Evolutionary conservation across 768 basidiomycete genomes (phyloP).

Genomic region (Neoboletus magnificus): DNA sequence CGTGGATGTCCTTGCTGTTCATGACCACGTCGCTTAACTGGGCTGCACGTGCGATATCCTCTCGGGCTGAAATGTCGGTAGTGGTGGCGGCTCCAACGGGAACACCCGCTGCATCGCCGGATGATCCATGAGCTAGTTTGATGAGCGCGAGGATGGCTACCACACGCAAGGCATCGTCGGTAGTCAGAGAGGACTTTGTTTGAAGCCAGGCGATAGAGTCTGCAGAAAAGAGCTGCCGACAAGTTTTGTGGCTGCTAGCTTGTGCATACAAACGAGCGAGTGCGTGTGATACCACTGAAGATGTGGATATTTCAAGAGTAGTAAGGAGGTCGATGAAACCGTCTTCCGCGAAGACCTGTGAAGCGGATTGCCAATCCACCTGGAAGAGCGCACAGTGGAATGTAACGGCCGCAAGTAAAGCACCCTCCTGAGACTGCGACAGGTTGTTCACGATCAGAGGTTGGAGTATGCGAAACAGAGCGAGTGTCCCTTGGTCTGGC

Average conservation of each 20-base stretch:
- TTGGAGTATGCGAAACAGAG: conserved; percentile 49
- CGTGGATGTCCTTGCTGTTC: conserved; percentile 33
- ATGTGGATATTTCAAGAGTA: conserved; percentile 60
- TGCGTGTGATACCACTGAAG: conserved; percentile 47
- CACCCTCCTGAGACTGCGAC: conserved; percentile 53
- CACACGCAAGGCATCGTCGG: conserved; percentile 48
- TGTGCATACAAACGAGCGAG: conserved; percentile 75
- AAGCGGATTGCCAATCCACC: conserved; percentile 69
- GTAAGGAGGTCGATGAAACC: conserved; percentile 60
- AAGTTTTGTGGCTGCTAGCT: conserved; percentile 70
- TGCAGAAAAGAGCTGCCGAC: conserved; percentile 57
- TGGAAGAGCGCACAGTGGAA: conserved; percentile 82
- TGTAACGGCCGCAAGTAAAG: conserved; percentile 50
- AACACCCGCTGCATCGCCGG: conserved; percentile 38
- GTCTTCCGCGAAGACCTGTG: conserved; percentile 60
- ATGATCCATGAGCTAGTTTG: conserved; percentile 65
- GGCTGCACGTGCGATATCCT: conserved; percentile 47
- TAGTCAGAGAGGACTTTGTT: conserved; percentile 46
- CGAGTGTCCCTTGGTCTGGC: conserved; percentile 46
- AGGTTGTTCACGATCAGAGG: conserved; percentile 49
- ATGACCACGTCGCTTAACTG: conserved; percentile 58
- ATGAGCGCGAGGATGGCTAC: conserved; percentile 71
- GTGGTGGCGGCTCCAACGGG: conserved; percentile 9
- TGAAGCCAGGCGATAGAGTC: conserved; percentile 68
- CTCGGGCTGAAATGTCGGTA: background rate